These are phyloP conservation scores for Carex scoparia DNA, from an alignment of 176 grass and related monocot genomes.

Conservation along the genomic window DNA sequence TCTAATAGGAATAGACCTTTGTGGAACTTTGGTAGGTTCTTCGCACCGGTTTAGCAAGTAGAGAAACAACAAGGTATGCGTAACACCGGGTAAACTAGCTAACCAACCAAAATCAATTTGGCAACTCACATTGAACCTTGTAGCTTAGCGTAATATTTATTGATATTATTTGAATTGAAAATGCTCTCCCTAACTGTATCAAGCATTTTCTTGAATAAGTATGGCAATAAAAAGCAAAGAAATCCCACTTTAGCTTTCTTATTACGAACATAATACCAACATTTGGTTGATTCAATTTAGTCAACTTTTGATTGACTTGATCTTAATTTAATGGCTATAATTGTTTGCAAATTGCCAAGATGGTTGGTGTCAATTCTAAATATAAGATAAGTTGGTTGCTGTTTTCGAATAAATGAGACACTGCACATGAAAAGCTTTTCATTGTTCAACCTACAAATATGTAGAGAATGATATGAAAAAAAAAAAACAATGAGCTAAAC, in stretches of 20 bases:
- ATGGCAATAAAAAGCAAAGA: neutral
- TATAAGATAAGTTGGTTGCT: neutral
- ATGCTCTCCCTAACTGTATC: neutral
- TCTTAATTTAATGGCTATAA: neutral
- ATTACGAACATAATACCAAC: neutral
- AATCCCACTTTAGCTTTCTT: neutral
- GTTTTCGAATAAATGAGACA: neutral
- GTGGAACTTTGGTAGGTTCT: too few species aligned
- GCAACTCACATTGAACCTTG: neutral
- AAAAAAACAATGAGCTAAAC: neutral
- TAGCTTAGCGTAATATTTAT: neutral
- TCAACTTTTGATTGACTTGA: neutral
- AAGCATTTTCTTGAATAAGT: neutral
- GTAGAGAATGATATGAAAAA: neutral
- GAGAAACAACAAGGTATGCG: too few species aligned
- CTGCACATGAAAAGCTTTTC: neutral
- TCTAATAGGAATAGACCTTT: too few species aligned
- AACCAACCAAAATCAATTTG: neutral
- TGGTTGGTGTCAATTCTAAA: neutral
- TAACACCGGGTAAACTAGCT: too few species aligned
- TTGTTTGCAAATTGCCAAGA: neutral
- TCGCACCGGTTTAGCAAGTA: too few species aligned
- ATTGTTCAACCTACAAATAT: neutral
- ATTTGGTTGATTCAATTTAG: slow-evolving; percentile 1
- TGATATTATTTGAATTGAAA: neutral